These are phyloP conservation scores for Parietaria judaica DNA, from an alignment of 306 rosid species.

Conservation along the genomic window DNA sequence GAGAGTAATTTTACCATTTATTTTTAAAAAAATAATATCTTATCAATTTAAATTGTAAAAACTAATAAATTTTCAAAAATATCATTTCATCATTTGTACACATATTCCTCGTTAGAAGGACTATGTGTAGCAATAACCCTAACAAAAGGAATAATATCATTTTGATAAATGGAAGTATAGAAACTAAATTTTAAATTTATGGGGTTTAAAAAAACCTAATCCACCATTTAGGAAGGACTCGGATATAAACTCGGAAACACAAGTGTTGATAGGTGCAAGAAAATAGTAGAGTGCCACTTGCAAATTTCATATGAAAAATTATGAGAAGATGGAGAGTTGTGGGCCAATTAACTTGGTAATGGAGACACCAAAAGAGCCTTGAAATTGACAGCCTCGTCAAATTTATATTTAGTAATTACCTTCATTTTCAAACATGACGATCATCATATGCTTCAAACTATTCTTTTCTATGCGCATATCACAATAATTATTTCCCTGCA, in stretches of 20 bases:
- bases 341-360: slow-evolving; percentile 19
- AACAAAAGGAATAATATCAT: no score
- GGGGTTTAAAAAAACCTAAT: no score
- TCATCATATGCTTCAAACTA: slow-evolving; percentile 22
- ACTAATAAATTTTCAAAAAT: no score
- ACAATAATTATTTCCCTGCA: slow-evolving; percentile 2
- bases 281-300: neutral
- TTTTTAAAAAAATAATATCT: no score
- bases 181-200: no score
- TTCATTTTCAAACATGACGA: slow-evolving; percentile 23
- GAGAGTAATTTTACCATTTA: no score
- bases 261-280: neutral
- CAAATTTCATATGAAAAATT: neutral
- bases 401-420: slow-evolving; percentile 15
- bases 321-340: neutral
- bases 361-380: slow-evolving; percentile 26
- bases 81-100: no score
- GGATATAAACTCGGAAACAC: neutral
- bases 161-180: no score
- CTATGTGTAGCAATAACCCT: no score
- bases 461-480: slow-evolving; percentile 2
- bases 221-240: no score
- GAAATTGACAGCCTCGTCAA: slow-evolving; percentile 36
- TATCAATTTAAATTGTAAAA: no score
- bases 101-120: no score